These are phyloP conservation scores for Chlorella sp. DNA, from an alignment of 139 green algal species.

Conservation along the genomic window DNA sequence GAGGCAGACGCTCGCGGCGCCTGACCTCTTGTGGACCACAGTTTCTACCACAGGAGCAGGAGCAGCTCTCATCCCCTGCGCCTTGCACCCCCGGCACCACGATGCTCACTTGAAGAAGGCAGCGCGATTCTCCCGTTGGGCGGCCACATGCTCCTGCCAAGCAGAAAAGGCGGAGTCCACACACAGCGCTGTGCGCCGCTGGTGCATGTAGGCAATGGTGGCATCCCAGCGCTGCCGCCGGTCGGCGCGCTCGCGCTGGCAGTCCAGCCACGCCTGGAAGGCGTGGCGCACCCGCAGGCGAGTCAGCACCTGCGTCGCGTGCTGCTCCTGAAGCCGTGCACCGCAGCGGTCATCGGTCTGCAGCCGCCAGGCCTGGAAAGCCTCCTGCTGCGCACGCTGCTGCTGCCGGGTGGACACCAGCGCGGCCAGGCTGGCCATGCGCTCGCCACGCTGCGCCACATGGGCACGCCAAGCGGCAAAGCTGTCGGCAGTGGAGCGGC, in stretches of 20 bases:
- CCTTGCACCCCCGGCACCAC: not conserved
- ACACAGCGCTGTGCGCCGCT: not conserved
- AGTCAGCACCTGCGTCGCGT: constrained; percentile 24
- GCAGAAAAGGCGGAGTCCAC: constrained; percentile 13
- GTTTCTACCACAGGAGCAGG: not conserved
- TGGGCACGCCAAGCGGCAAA: constrained; percentile 36
- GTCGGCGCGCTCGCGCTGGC: constrained; percentile 9
- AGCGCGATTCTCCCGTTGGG: constrained; percentile 1
- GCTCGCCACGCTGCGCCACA: not conserved
- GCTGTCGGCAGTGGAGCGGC: not conserved
- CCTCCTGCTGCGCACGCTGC: constrained; percentile 34
- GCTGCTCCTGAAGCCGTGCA: constrained; percentile 11
- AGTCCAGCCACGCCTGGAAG: constrained; percentile 16
- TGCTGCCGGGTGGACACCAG: constrained; percentile 21
- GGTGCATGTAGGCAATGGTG: constrained; percentile 12
- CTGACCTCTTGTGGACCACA: not conserved
- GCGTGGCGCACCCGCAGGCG: not conserved
- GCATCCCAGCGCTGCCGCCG: constrained; percentile 24
- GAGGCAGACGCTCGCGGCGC: not conserved
- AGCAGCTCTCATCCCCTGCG: not conserved
- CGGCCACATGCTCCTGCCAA: constrained; percentile 24
- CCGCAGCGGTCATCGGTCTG: constrained; percentile 17
- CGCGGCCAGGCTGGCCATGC: constrained; percentile 30
- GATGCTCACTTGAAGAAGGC: constrained; percentile 3
- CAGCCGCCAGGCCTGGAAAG: constrained; percentile 22